These are phyloP conservation scores for Rhodotorula paludigena DNA, from an alignment of 768 basidiomycete species.

Conservation along the genomic window DNA sequence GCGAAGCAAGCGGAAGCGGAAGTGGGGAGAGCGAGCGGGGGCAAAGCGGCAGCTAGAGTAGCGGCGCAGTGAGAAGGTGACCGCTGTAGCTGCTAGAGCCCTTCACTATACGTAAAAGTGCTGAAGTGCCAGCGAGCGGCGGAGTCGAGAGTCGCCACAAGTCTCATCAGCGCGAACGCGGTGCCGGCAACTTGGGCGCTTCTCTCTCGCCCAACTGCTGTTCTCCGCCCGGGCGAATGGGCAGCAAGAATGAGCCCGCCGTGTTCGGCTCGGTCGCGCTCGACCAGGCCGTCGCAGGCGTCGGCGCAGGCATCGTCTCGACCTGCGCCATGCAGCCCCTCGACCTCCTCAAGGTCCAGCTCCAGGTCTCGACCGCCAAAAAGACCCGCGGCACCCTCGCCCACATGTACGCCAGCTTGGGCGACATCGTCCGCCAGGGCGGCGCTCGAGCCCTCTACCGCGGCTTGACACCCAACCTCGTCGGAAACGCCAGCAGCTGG, in stretches of 20 bases:
- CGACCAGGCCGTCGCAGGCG: conserved; percentile 93
- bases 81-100: too few relatives aligned
- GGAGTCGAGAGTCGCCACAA: too few relatives aligned
- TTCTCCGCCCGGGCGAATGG: too few relatives aligned
- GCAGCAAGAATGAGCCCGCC: too few relatives aligned
- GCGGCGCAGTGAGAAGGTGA: too few relatives aligned
- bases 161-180: too few relatives aligned
- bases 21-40: neutral
- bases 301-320: conserved; percentile 85
- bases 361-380: conserved; percentile 77
- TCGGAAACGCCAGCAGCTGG: conserved; percentile 94
- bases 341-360: conserved; percentile 88
- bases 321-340: conserved; percentile 96
- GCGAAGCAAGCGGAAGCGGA: neutral
- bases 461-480: conserved; percentile 82
- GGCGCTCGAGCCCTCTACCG: conserved; percentile 81
- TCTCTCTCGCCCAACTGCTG: too few relatives aligned
- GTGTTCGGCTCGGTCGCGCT: conserved; percentile 45
- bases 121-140: too few relatives aligned
- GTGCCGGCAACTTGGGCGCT: too few relatives aligned
- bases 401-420: conserved; percentile 70
- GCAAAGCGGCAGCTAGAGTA: too few relatives aligned
- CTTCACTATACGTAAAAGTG: too few relatives aligned
- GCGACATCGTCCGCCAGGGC: conserved; percentile 66
- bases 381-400: conserved; percentile 54